Base-by-base conservation (phyloP, 2,329 filamentous ascomycete genomes). In the Trichoderma semiorbis region DNA sequence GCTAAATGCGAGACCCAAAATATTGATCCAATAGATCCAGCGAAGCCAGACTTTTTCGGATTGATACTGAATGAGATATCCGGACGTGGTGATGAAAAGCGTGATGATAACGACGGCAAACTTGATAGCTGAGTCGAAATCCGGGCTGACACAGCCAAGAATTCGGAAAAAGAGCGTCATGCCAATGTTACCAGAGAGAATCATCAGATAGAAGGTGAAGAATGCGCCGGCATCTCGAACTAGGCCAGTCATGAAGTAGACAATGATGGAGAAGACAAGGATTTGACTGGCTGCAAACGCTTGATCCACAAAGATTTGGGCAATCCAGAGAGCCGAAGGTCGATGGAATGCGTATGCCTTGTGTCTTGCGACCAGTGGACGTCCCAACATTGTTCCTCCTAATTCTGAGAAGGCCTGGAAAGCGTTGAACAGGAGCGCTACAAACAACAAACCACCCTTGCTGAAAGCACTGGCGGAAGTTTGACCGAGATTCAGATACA, bases 111-210 rank as follows among this genome's bases (percentile, higher is more conserved):
- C 85, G 6, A 93, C 90, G 7, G 93, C 93, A 70, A 93, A 91
- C 79, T 95, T 95, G 80, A 95, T 93, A 3, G 94, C 94, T 57
- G 92, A 92, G 78, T 97, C 93, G 72, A 97, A 97, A 77, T 94
- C 92, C 0, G 92, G 92, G 72, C 91, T 94, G 14, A 93, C 72
- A 72, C 90, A 93, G 7, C 91, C 93, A 2, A 95, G 85, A 3
- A 91, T 92, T 72, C 93, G 84, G 84, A 95, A 94, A 79, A 94
- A 92, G 2, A 94, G 83, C 0, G 92, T 93, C 90, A 94, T 94
- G 11, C 87, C 88, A 34, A 93, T 85, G 75, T 92, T 92, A 4
- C 87, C 89, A 3, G 87, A 87, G 57, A 93, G 85, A 18, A 94
- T 88, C 80, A 94, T 84, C 16, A 95, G 80, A 74, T 90, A 91